Conservation (phyloP, 257 asterid genomes). For the Gentiana macrophylla region DNA sequence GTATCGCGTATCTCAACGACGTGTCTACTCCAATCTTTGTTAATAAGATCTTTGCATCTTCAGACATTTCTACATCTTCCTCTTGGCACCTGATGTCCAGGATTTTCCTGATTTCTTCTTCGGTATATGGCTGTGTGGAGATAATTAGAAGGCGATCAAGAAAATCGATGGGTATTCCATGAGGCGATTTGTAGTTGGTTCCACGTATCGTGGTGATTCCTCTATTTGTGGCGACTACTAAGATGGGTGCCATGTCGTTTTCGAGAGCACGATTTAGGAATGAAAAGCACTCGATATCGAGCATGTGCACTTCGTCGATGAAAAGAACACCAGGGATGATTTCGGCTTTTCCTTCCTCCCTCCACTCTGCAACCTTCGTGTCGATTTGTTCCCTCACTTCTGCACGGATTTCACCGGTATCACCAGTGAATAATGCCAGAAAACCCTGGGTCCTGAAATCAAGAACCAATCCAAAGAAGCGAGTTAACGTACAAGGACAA, state of each 20-base stretch:
- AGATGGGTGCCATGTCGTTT: constrained; percentile 93
- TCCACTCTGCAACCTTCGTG: constrained; percentile 97
- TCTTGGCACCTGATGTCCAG: constrained; percentile 70
- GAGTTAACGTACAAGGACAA: no score
- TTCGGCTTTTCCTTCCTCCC: constrained; percentile 98
- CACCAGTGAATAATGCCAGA: constrained; percentile 83
- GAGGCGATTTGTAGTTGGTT: constrained; percentile 81
- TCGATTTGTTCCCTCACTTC: constrained; percentile 96
- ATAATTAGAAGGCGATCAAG: constrained; percentile 93
- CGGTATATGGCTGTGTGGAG: constrained; percentile 72
- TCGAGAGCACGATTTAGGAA: constrained; percentile 91
- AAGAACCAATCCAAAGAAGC: not conserved
- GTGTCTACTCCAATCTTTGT: constrained; percentile 61
- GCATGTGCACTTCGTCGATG: constrained; percentile 99
- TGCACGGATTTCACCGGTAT: constrained; percentile 87
- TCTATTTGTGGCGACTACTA: constrained; percentile 92
- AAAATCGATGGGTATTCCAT: constrained; percentile 82
- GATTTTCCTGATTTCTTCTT: constrained; percentile 70
- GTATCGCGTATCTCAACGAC: constrained; percentile 74
- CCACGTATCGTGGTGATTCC: constrained; percentile 88
- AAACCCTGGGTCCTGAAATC: constrained; percentile 83
- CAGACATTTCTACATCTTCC: constrained; percentile 89
- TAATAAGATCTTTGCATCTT: constrained; percentile 43
- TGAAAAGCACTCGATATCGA: constrained; percentile 92
- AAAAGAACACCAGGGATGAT: constrained; percentile 91